Conservation (phyloP, 495 filamentous ascomycete genomes). For the Penicillium goetzii region DNA sequence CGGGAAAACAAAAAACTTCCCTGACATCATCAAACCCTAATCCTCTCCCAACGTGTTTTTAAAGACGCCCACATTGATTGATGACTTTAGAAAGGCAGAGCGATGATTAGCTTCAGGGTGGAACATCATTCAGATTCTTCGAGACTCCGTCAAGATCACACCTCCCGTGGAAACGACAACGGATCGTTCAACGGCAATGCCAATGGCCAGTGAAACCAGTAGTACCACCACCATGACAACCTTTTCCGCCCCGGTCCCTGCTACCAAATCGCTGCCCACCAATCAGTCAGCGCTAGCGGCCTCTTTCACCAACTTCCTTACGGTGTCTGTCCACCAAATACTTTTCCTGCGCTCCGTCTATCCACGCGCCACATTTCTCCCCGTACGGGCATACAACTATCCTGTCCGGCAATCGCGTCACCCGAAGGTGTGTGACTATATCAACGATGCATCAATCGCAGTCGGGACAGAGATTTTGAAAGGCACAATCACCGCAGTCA, state of each 20-base stretch:
- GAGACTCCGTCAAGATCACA: conserved; percentile 47
- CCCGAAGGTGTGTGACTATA: conserved; percentile 88
- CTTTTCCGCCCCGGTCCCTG: conserved; percentile 49
- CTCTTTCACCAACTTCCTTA: conserved; percentile 73
- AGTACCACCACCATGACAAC: conserved; percentile 54
- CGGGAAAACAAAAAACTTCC: conserved; percentile 13
- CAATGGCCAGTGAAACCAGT: conserved; percentile 55
- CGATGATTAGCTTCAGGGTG: conserved; percentile 57
- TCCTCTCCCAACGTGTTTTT: not conserved
- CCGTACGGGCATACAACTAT: conserved; percentile 82
- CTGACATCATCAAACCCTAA: conserved; percentile 13
- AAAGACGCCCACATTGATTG: conserved; percentile 32
- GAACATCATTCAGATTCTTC: conserved; percentile 53
- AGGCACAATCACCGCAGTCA: conserved; percentile 70
- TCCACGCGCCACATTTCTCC: conserved; percentile 76
- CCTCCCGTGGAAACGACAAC: conserved; percentile 44
- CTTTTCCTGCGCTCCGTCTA: conserved; percentile 88
- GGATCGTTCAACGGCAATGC: conserved; percentile 48
- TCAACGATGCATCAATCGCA: conserved; percentile 79
- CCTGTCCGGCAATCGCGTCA: conserved; percentile 89
- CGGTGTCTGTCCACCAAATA: conserved; percentile 88
- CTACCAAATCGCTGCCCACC: conserved; percentile 48
- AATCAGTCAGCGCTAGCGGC: conserved; percentile 53
- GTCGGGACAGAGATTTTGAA: conserved; percentile 74
- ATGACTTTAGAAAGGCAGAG: conserved; percentile 49